Evolutionary conservation across 1,139 yeast genomes (phyloP).

Genomic region (Pichia sp.): DNA sequence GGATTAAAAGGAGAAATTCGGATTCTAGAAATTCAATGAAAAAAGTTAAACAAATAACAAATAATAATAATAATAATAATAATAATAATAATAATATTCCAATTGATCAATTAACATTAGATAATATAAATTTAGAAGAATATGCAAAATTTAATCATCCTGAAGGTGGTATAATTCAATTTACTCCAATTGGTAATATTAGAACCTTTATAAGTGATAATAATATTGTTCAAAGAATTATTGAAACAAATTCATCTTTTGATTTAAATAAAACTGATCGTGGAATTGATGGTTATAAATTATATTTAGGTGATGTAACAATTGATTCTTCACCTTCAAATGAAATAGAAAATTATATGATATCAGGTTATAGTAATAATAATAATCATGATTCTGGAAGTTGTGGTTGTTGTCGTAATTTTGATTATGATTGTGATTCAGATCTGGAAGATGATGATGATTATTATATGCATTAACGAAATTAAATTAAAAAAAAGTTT

Average conservation of each 20-base stretch:
- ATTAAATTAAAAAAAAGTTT: no score
- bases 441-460: conserved; percentile 24
- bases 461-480: conserved; percentile 11
- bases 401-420: conserved; percentile 14
- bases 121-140: conserved; percentile 34
- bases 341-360: conserved; percentile 37
- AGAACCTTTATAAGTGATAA: conserved; percentile 29
- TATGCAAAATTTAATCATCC: conserved; percentile 62
- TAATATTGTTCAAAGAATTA: conserved; percentile 24
- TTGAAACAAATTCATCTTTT: conserved; percentile 29
- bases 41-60: conserved; percentile 24
- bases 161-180: conserved; percentile 57
- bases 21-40: conserved; percentile 24
- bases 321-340: conserved; percentile 29
- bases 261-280: conserved; percentile 27
- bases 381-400: conserved; percentile 23
- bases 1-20: conserved; percentile 28
- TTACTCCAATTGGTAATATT: conserved; percentile 56
- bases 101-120: conserved; percentile 19
- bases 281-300: conserved; percentile 32
- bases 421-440: conserved; percentile 23
- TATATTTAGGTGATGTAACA: conserved; percentile 24
- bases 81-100: conserved; percentile 9
- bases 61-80: not conserved
- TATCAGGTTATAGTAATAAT: conserved; percentile 31